phyloP scores from a whole-genome alignment of 768 basidiomycete species.

The Mycena latifolia region DNA sequence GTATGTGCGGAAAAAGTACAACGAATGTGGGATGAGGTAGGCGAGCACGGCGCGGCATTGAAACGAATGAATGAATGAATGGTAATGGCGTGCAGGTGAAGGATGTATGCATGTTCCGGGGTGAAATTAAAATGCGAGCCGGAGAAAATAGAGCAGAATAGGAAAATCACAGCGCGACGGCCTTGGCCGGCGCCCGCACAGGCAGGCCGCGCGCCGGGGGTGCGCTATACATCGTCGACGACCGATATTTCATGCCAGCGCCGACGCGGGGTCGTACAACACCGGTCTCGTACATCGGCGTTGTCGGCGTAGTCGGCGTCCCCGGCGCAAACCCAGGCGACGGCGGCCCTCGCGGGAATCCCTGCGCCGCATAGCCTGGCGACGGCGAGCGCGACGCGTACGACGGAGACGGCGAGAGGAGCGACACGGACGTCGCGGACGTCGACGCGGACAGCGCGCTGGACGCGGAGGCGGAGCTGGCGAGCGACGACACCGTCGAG shows the following conservation, averaged over 20 bases:
- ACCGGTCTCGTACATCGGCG: constrained; percentile 29
- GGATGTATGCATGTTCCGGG: not conserved
- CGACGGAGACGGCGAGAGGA: constrained; percentile 26
- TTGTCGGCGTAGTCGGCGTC: constrained; percentile 27
- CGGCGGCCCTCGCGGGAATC: not conserved
- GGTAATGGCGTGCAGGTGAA: not conserved
- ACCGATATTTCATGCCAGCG: constrained; percentile 65
- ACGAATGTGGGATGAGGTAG: constrained; percentile 5
- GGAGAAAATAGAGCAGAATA: not conserved
- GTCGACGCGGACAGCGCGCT: constrained; percentile 25
- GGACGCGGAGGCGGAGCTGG: constrained; percentile 19
- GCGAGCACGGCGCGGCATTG: not conserved
- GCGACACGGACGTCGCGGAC: constrained; percentile 28
- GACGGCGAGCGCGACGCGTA: not conserved
- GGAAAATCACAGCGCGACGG: constrained; percentile 27
- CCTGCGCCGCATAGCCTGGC: not conserved
- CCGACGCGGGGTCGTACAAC: constrained; percentile 54
- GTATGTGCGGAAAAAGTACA: not conserved
- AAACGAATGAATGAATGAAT: too few relatives aligned
- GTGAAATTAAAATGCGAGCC: too few relatives aligned
- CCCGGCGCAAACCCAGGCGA: not conserved
- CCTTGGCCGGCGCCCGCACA: constrained; percentile 17
- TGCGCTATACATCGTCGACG: constrained; percentile 30
- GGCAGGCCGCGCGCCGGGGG: not conserved
- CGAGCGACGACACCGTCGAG: constrained; percentile 10